Base-by-base conservation (phyloP, 805 yeast genomes). In the Grigorovia humatica region DNA sequence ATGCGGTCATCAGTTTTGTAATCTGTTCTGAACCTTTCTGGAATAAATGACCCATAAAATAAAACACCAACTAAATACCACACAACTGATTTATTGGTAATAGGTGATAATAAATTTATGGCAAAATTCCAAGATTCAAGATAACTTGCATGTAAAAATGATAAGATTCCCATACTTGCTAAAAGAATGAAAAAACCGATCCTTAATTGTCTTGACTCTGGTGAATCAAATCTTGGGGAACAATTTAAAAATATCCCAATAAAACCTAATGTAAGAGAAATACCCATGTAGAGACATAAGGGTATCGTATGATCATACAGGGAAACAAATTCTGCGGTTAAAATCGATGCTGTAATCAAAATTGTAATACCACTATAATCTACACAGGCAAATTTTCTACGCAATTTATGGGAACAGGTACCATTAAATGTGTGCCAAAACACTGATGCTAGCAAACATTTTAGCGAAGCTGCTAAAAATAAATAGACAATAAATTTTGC, bases 281-380 rank as follows among this genome's bases (percentile, higher is more conserved):
- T 73, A 0, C 72, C 44, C 65, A 88, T 77, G 67, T 81, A 84
- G 3, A 73, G 30, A 5, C 53, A 11, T 60, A 63, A 58, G 1
- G 58, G 48, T 38, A 50, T 43, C 11, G 52, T 54, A 43, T 55
- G 54, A 20, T 57, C 57, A 63, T 79, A 82, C 49, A 91, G 75
- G 1, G 90, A 76, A 18, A 87, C 79, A 66, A 87, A 89, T 67
- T 91, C 96, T 0, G 91, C 83, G 4, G 96, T 80, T 46, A 93
- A 72, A 46, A 93, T 85, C 2, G 96, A 86, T 15, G 95, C 91
- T 0, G 96, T 85, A 59, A 91, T 90, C 57, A 93, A 72, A 13
- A 89, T 77, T 0, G 97, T 88, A 58, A 91, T 91, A 2, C 99
- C 99, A 7, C 95, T 84, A 68, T 91, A 91, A 70, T 91, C 99